Evolutionary conservation across 345 rosid genomes (phyloP), one percentile per base, ranked within the genome.

Genomic region (Carallia brachiata): DNA sequence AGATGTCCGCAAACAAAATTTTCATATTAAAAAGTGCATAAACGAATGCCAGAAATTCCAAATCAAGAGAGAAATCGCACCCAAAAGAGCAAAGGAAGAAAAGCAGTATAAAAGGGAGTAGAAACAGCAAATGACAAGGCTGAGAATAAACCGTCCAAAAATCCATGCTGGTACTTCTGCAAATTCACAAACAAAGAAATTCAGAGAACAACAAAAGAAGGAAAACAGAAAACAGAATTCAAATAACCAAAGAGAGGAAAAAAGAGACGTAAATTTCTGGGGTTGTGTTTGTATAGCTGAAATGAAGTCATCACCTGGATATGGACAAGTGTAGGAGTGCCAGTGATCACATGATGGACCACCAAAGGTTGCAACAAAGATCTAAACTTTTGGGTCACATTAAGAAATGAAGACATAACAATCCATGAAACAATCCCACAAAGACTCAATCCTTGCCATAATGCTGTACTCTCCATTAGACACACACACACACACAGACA

Each of bases 71-170:
- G 59, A 55, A 23, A 68, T 19, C 65, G 56, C 84, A 95, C 99
- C 99, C 99, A 95, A 79, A 95, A 95, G 61, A 95, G 96, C 78
- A 95, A 71, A 79, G 99, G 99, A 72, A 95, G 90, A 72, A 95
- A 95, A 52, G 88, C 97, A 63, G 99, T 95, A 79, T 95, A 95
- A 70, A 95, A 95, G 13, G 99, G 98, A 23, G 92, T 96, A 31
- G 99, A 95, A 73, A 95, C 99, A 70, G 88, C 90, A 75, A 96
- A 92, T 1, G 99, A 95, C 70, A 90, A 73, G 66, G 68, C 90
- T 70, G 92, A 89, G 83, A 95, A 95, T 61, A 92, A 36, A 76
- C 81, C 93, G 84, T 95, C 99, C 79, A 86, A 70, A 53, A 77
- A 64, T 70, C 84, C 70, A 73, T 87, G 85, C 75, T 81, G 88